phyloP scores from a whole-genome alignment of 2,329 filamentous ascomycete genomes.

The Arthrobotrys sinensis region DNA sequence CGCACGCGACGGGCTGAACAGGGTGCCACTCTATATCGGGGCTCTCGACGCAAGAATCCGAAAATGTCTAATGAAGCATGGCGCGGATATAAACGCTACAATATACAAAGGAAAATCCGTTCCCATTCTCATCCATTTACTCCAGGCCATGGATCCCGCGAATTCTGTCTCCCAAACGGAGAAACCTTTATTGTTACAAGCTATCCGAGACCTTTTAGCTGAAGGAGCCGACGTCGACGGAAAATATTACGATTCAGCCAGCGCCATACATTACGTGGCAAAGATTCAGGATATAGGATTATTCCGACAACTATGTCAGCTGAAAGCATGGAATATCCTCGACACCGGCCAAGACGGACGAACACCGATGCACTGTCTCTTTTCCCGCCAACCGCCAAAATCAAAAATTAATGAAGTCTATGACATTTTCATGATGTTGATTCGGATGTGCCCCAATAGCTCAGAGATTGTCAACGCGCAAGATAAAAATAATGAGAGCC shows the following conservation, averaged over 20 bases:
- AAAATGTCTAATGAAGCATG: background rate
- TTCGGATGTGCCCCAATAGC: background rate
- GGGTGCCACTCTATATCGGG: slow-evolving; percentile 8
- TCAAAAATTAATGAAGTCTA: background rate
- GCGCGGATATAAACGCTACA: slow-evolving; percentile 8
- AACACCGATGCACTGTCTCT: slow-evolving; percentile 28
- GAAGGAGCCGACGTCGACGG: slow-evolving; percentile 1
- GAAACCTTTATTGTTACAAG: background rate
- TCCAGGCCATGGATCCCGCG: background rate
- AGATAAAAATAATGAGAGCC: slow-evolving; percentile 10
- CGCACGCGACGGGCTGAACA: background rate
- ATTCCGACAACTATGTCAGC: slow-evolving; percentile 26
- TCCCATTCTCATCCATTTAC: background rate
- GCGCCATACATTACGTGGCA: slow-evolving; percentile 10
- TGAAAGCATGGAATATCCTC: slow-evolving; percentile 14
- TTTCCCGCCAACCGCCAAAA: background rate
- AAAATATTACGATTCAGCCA: background rate
- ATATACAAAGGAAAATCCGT: background rate
- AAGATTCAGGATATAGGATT: slow-evolving; percentile 15
- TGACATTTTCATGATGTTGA: slow-evolving; percentile 18
- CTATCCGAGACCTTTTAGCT: background rate
- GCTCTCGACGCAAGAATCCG: background rate
- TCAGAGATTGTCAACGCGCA: slow-evolving; percentile 25
- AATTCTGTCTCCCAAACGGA: background rate
- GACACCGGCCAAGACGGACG: background rate